Conservation (phyloP, 2,329 filamentous ascomycete species). For the Lachnellula occidentalis region DNA sequence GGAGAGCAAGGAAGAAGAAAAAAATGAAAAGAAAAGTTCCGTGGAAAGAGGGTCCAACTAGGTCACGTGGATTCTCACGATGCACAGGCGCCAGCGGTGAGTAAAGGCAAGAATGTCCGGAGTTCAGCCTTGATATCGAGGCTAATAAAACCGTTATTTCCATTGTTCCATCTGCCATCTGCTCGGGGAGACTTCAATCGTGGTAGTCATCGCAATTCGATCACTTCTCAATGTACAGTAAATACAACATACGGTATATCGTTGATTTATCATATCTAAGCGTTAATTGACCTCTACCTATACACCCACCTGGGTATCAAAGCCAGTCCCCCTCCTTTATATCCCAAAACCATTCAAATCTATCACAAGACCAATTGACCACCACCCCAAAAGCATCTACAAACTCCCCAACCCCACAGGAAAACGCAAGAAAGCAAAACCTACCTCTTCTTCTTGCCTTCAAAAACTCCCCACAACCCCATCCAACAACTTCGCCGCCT, state of each 20-base stretch:
- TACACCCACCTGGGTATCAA: not conserved
- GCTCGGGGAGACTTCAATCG: no score
- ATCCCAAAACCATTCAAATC: not conserved
- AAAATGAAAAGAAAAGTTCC: not conserved
- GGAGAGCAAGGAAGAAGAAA: not conserved
- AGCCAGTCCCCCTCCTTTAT: not conserved
- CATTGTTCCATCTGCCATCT: no score
- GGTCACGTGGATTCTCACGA: not conserved
- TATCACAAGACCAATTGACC: not conserved
- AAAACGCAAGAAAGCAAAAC: not conserved
- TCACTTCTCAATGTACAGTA: no score
- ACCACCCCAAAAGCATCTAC: not conserved
- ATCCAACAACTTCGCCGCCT: slow-evolving; percentile 49
- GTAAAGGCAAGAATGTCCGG: not conserved
- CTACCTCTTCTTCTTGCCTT: slow-evolving; percentile 25
- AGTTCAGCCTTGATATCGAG: not conserved
- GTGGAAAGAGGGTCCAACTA: not conserved
- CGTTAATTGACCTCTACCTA: not conserved
- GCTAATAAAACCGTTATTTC: no score
- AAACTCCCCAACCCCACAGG: not conserved
- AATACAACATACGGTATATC: not conserved
- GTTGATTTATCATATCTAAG: not conserved
- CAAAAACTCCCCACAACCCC: slow-evolving; percentile 41
- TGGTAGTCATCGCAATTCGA: no score
- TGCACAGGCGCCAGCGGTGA: not conserved